A percentile compares a stretch with the other conserved stretches of the same genome.
phyloP scores from a whole-genome alignment of 2,329 filamentous ascomycete species.

The Dactylellina drechsleri region DNA sequence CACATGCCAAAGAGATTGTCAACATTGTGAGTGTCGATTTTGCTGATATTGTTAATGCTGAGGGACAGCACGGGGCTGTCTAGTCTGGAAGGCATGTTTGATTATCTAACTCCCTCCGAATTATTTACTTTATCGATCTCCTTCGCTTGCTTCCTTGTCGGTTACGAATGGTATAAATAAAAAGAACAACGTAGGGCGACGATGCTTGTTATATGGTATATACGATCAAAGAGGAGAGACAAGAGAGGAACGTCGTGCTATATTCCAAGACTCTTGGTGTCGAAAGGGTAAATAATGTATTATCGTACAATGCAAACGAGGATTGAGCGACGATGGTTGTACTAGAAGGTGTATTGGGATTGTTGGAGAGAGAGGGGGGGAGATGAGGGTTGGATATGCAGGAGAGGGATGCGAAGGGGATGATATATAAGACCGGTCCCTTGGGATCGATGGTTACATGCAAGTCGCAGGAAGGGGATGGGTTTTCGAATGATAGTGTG shows the following conservation, averaged over 20 bases:
- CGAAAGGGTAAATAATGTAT: conserved; percentile 24
- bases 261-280: conserved; percentile 54
- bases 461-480: neutral
- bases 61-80: conserved; percentile 88
- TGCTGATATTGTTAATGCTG: conserved; percentile 89
- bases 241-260: conserved; percentile 54
- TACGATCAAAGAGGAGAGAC: neutral
- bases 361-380: conserved; percentile 6
- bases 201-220: neutral
- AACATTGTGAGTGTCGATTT: conserved; percentile 90
- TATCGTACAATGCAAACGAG: conserved; percentile 48
- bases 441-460: conserved; percentile 34
- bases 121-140: neutral
- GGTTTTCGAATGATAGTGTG: neutral
- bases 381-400: conserved; percentile 24
- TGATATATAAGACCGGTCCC: conserved; percentile 49
- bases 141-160: conserved; percentile 4
- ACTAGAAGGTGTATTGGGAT: conserved; percentile 22
- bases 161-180: conserved; percentile 1
- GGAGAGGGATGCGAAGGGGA: conserved; percentile 46
- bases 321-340: conserved; percentile 21
- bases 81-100: conserved; percentile 81
- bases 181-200: neutral
- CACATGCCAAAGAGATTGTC: conserved; percentile 97
- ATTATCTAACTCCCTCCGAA: conserved; percentile 27